Percentiles rank a stretch among this genome's conserved stretches.
Evolutionary conservation across 2,329 filamentous ascomycete species (phyloP).

Genomic region (Paracoccidioides lutzii): DNA sequence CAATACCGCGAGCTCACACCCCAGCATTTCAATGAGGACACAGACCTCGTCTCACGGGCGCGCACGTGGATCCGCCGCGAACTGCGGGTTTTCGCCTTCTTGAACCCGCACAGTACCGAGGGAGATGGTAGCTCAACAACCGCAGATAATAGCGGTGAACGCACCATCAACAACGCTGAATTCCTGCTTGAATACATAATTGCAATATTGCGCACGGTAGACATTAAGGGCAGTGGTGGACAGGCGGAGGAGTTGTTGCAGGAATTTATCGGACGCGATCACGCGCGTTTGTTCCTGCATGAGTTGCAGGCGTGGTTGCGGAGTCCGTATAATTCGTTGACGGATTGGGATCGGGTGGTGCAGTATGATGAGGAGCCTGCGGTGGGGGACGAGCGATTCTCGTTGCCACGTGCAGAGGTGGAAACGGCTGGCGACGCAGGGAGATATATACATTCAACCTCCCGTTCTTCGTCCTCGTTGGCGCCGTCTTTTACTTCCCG

Average conservation of each 20-base stretch:
- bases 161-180: slow-evolving; percentile 57
- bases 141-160: slow-evolving; percentile 7
- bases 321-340: slow-evolving; percentile 59
- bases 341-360: slow-evolving; percentile 68
- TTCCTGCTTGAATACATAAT: slow-evolving; percentile 79
- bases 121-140: slow-evolving; percentile 14
- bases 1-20: slow-evolving; percentile 63
- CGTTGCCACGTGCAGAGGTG: background rate
- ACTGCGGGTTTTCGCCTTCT: slow-evolving; percentile 65
- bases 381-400: background rate
- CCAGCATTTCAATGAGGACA: slow-evolving; percentile 47
- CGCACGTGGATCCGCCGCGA: slow-evolving; percentile 74
- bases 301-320: slow-evolving; percentile 72
- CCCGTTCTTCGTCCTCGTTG: background rate
- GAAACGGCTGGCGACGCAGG: background rate
- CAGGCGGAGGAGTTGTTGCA: slow-evolving; percentile 66
- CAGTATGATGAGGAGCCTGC: slow-evolving; percentile 45
- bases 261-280: slow-evolving; percentile 63
- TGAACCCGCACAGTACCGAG: slow-evolving; percentile 8
- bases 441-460: background rate
- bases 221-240: slow-evolving; percentile 65
- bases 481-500: too few species aligned
- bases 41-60: slow-evolving; percentile 60
- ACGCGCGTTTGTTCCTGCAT: slow-evolving; percentile 67
- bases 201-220: slow-evolving; percentile 68